These are phyloP conservation scores for Thuja plicata DNA, from an alignment of 83 land plant species.

Conservation along the genomic window DNA sequence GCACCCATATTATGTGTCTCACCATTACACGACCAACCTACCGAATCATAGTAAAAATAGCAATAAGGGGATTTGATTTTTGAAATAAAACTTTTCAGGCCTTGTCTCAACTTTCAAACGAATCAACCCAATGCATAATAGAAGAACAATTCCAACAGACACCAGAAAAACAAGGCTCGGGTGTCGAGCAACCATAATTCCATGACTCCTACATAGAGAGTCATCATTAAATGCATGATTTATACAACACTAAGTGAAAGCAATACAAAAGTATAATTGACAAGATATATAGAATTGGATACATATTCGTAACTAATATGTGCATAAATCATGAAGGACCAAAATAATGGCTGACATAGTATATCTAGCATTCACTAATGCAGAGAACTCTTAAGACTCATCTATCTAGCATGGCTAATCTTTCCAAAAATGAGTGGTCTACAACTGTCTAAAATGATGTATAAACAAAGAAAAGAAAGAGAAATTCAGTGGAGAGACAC, in stretches of 20 bases:
- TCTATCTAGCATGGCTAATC: background rate
- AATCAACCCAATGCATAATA: slow-evolving; percentile 77
- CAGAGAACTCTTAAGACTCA: background rate
- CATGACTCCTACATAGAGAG: slow-evolving; percentile 70
- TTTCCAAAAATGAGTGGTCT: background rate
- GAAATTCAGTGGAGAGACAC: too few species aligned
- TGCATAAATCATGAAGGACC: background rate
- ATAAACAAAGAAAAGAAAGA: background rate
- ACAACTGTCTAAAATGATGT: background rate
- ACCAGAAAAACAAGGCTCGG: slow-evolving; percentile 61
- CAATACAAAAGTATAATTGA: background rate
- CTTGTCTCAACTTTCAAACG: slow-evolving; percentile 80
- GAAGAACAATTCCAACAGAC: slow-evolving; percentile 50
- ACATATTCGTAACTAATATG: background rate
- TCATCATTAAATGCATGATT: background rate
- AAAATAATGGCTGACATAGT: background rate
- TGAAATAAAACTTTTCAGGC: slow-evolving; percentile 73
- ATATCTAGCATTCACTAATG: background rate
- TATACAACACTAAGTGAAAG: background rate
- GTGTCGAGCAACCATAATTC: slow-evolving; percentile 72
- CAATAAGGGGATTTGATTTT: background rate
- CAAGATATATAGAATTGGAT: background rate
- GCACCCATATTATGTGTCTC: background rate
- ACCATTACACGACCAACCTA: background rate
- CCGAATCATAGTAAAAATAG: background rate